A percentile compares a stretch with the other conserved stretches of the same genome.
phyloP scores from a whole-genome alignment of 306 rosid species.

The Amphicarpaea edgeworthii region DNA sequence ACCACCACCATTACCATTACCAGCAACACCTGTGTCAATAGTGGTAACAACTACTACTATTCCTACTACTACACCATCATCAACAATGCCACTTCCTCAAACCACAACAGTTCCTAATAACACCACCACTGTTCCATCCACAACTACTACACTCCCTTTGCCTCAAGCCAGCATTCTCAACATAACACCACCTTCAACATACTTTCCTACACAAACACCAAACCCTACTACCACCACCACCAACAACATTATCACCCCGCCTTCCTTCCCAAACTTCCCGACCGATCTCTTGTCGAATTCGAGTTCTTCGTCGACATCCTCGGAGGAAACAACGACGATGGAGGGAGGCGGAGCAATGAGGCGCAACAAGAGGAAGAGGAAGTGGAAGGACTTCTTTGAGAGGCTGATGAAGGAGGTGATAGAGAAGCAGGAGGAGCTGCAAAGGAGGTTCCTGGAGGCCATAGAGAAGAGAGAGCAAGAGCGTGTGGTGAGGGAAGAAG shows the following conservation, averaged over 20 bases:
- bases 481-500: constrained; percentile 68
- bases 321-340: constrained; percentile 56
- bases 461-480: constrained; percentile 80
- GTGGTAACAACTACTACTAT: not conserved
- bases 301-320: constrained; percentile 71
- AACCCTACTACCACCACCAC: constrained; percentile 41
- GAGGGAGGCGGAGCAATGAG: constrained; percentile 38
- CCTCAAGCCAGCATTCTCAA: constrained; percentile 51
- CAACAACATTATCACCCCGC: constrained; percentile 28
- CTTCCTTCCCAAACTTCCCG: constrained; percentile 47
- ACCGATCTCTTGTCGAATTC: constrained; percentile 63
- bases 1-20: constrained; percentile 14
- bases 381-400: constrained; percentile 91
- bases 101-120: constrained; percentile 7
- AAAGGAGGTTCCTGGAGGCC: constrained; percentile 79
- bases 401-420: constrained; percentile 79
- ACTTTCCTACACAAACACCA: constrained; percentile 45
- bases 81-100: constrained; percentile 1
- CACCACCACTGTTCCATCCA: constrained; percentile 67
- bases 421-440: constrained; percentile 82
- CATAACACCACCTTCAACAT: constrained; percentile 25
- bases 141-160: constrained; percentile 38
- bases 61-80: not conserved
- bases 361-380: constrained; percentile 76
- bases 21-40: constrained; percentile 45